A percentile compares a stretch with the other conserved stretches of the same genome.
Conservation (phyloP, 305 asterid species). For the Rubia occidens region DNA sequence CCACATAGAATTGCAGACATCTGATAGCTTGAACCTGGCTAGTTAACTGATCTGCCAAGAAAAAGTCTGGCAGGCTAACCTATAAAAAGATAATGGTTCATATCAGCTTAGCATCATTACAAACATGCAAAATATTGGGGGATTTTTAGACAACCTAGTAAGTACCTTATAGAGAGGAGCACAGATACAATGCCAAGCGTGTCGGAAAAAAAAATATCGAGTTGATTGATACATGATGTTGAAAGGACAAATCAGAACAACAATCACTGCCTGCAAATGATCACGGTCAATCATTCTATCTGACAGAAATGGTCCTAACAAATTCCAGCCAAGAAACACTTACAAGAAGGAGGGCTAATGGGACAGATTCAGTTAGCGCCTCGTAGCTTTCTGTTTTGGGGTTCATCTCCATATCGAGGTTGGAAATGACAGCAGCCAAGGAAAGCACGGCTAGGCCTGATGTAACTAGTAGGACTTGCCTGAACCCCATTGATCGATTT, state of each 20-base stretch:
- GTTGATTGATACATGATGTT: slow-evolving; percentile 67
- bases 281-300: not conserved
- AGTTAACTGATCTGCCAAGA: slow-evolving; percentile 67
- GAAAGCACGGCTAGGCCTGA: slow-evolving; percentile 65
- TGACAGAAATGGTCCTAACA: not conserved
- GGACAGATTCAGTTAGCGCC: slow-evolving; percentile 55
- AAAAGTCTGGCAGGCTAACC: slow-evolving; percentile 59
- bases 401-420: slow-evolving; percentile 83
- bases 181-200: slow-evolving; percentile 61
- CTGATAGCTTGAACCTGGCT: slow-evolving; percentile 84
- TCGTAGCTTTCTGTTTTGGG: slow-evolving; percentile 28
- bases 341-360: slow-evolving; percentile 51
- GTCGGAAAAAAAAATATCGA: slow-evolving; percentile 50
- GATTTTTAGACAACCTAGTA: not conserved
- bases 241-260: slow-evolving; percentile 55
- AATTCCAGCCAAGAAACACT: slow-evolving; percentile 15
- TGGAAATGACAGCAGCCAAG: slow-evolving; percentile 49
- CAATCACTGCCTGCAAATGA: slow-evolving; percentile 41
- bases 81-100: slow-evolving; percentile 10
- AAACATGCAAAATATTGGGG: not conserved
- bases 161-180: slow-evolving; percentile 83
- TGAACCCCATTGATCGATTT: slow-evolving; percentile 49
- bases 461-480: slow-evolving; percentile 65
- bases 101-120: not conserved
- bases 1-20: slow-evolving; percentile 54